A percentile compares a stretch with the other conserved stretches of the same genome.
Conservation (phyloP, 345 rosid species). For the Aquilaria sinensis region DNA sequence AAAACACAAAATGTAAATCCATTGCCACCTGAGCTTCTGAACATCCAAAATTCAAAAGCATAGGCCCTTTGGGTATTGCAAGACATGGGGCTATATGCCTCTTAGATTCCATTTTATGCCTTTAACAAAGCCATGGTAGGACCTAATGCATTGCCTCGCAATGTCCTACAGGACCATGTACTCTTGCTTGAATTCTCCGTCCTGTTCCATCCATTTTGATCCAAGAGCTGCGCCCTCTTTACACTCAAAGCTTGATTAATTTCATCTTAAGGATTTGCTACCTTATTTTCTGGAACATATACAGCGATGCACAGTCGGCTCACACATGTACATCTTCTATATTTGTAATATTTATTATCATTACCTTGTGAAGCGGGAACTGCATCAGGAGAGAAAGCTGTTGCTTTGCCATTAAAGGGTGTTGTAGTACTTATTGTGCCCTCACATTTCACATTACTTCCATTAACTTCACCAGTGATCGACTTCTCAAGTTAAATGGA, state of each 20-base stretch:
- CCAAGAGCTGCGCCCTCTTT: conserved; percentile 56
- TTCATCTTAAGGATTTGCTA: conserved; percentile 60
- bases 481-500: neutral
- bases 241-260: conserved; percentile 49
- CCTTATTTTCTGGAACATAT: conserved; percentile 43
- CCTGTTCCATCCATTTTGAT: conserved; percentile 44
- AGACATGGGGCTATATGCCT: neutral
- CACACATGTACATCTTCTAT: conserved; percentile 5
- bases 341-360: neutral
- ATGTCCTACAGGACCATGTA: conserved; percentile 56
- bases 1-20: neutral
- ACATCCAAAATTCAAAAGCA: neutral
- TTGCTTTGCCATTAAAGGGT: too few species aligned
- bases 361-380: conserved; percentile 43
- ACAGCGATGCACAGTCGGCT: neutral
- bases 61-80: neutral
- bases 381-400: neutral
- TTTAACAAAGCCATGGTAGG: conserved; percentile 75
- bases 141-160: conserved; percentile 78
- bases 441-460: conserved; percentile 15
- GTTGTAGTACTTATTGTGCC: conserved; percentile 15
- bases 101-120: conserved; percentile 52
- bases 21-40: neutral
- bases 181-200: conserved; percentile 43
- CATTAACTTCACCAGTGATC: conserved; percentile 18